These are phyloP conservation scores for Mortierella claussenii DNA, from an alignment of 192 early-diverging fungal species.

Conservation along the genomic window DNA sequence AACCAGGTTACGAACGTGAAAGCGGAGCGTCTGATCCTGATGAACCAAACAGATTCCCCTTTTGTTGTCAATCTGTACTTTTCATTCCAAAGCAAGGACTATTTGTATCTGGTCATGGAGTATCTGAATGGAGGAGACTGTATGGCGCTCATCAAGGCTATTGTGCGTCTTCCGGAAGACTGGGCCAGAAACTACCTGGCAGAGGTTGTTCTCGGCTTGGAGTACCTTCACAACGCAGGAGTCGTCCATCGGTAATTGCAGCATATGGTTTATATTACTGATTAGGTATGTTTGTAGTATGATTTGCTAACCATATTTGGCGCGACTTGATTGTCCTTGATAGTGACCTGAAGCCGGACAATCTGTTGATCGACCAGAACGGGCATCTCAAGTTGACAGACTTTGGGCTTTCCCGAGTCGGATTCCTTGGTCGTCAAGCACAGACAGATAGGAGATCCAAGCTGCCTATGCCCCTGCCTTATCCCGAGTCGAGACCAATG, in stretches of 20 bases:
- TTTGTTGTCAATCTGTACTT: slow-evolving; percentile 88
- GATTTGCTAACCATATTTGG: no score
- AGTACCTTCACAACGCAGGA: slow-evolving; percentile 80
- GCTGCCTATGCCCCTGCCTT: slow-evolving; percentile 24
- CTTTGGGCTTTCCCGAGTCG: slow-evolving; percentile 86
- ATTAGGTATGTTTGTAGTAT: no score
- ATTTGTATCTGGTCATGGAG: slow-evolving; percentile 89
- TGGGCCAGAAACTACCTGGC: slow-evolving; percentile 89
- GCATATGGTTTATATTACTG: no score
- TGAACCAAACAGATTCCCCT: slow-evolving; percentile 83
- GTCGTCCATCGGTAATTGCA: slow-evolving; percentile 82
- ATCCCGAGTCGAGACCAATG: slow-evolving; percentile 47
- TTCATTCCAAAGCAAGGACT: slow-evolving; percentile 86
- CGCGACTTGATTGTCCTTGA: no score
- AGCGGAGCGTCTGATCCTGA: slow-evolving; percentile 89
- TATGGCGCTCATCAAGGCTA: slow-evolving; percentile 81
- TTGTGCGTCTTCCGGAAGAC: slow-evolving; percentile 78
- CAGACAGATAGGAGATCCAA: slow-evolving; percentile 58
- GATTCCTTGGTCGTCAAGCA: slow-evolving; percentile 83
- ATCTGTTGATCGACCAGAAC: slow-evolving; percentile 84
- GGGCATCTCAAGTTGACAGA: slow-evolving; percentile 91
- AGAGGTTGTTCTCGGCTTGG: slow-evolving; percentile 83
- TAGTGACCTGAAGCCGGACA: slow-evolving; percentile 91
- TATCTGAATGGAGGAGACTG: slow-evolving; percentile 92
- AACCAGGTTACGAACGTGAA: slow-evolving; percentile 93